A percentile compares a stretch with the other conserved stretches of the same genome.
These are phyloP conservation scores for Globisporangium abappressorium DNA, from an alignment of 352 stramenopile species.

Conservation along the genomic window DNA sequence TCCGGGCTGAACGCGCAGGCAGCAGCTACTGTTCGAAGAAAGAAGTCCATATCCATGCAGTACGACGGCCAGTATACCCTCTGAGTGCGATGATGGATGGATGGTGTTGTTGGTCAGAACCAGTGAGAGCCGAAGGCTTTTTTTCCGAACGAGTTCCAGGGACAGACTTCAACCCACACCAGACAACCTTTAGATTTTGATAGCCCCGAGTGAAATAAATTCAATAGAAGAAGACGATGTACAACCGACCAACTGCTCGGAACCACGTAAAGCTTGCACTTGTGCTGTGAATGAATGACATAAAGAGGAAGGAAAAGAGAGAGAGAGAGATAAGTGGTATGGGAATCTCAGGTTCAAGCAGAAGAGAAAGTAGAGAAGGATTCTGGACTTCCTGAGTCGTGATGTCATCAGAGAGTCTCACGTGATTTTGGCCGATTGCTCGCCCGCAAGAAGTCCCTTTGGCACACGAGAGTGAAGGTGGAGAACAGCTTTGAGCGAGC, in stretches of 20 bases:
- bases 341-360: neutral
- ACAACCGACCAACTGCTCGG: neutral
- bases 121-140: neutral
- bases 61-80: conserved; percentile 20
- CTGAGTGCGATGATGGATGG: neutral
- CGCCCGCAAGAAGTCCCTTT: neutral
- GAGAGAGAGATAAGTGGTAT: neutral
- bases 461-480: conserved; percentile 8
- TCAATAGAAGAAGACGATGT: conserved; percentile 1
- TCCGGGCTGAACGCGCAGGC: neutral
- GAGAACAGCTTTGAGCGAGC: neutral
- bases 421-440: neutral
- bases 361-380: neutral
- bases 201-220: conserved; percentile 33
- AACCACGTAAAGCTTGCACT: neutral
- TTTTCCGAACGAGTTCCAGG: too few relatives aligned
- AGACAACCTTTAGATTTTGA: conserved; percentile 1
- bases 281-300: neutral
- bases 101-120: neutral
- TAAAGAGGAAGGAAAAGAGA: neutral
- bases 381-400: neutral
- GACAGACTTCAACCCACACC: neutral
- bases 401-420: conserved; percentile 1
- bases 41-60: conserved; percentile 18
- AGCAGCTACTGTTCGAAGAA: conserved; percentile 12